Percentiles rank a stretch among this genome's conserved stretches.
Evolutionary conservation across 306 rosid species (phyloP).

Genomic region (Cucurbita moschata): DNA sequence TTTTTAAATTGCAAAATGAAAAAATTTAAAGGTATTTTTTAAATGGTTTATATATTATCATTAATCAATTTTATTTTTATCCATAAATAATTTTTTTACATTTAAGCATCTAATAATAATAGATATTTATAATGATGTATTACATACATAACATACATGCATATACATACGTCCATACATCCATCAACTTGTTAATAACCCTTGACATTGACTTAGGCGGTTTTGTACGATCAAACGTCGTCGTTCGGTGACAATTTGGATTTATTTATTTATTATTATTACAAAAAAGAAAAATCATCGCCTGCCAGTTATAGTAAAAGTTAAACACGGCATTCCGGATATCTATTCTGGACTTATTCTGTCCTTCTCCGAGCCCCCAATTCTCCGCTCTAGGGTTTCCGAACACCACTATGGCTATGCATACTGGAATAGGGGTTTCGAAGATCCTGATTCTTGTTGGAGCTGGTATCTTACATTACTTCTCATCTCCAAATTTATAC

Average conservation of each 20-base stretch:
- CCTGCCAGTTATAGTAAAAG: not conserved
- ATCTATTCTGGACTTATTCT: not conserved
- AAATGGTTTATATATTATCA: too few species aligned
- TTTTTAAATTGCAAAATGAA: too few species aligned
- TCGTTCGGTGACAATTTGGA: not conserved
- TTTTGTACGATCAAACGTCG: not conserved
- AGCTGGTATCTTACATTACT: conserved; percentile 1
- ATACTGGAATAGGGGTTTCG: conserved; percentile 7
- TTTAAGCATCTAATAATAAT: too few species aligned
- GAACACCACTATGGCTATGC: conserved; percentile 8
- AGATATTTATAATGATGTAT: too few species aligned
- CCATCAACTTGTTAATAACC: too few species aligned
- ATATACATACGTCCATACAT: too few species aligned
- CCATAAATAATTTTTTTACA: too few species aligned
- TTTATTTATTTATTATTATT: too few species aligned
- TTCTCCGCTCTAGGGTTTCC: conserved; percentile 1
- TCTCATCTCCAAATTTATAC: not conserved
- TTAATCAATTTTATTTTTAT: too few species aligned
- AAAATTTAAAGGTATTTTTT: too few species aligned
- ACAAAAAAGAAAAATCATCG: not conserved
- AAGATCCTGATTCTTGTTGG: conserved; percentile 9
- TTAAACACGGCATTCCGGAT: not conserved
- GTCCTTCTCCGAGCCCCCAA: not conserved
- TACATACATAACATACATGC: too few species aligned
- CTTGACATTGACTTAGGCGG: too few species aligned